Conservation (phyloP, 305 asterid genomes). For the Rubia tinctorum region DNA sequence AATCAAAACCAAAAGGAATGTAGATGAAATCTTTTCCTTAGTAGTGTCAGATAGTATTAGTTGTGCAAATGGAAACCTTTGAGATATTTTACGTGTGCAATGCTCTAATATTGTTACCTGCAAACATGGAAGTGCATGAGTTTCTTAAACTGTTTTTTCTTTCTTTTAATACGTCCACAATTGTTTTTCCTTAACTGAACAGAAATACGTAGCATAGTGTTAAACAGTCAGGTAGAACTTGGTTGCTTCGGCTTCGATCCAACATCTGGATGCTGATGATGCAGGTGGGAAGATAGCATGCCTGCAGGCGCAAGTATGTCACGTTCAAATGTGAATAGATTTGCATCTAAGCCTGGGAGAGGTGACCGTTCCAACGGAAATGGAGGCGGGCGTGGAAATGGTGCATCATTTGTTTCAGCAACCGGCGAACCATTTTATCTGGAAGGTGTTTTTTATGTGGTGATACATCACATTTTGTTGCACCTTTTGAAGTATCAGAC, state of each 20-base stretch:
- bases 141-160: background rate
- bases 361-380: too few relatives aligned
- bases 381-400: constrained; percentile 35
- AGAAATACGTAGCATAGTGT: background rate
- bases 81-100: background rate
- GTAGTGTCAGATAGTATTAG: background rate
- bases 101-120: background rate
- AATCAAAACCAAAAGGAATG: background rate
- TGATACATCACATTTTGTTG: constrained; percentile 77
- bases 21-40: background rate
- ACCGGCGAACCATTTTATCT: constrained; percentile 86
- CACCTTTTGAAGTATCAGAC: background rate
- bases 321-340: constrained; percentile 36
- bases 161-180: background rate
- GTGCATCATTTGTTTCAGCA: constrained; percentile 64
- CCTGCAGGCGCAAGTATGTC: constrained; percentile 40
- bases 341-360: constrained; percentile 43
- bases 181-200: too few relatives aligned
- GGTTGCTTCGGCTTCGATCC: constrained; percentile 1
- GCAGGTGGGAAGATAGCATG: constrained; percentile 83
- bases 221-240: background rate
- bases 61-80: background rate
- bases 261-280: constrained; percentile 18
- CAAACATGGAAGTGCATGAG: background rate
- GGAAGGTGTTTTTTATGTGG: constrained; percentile 89